Percentiles rank a stretch among this genome's conserved stretches.
phyloP scores from a whole-genome alignment of 1,284 basidiomycete species.

The Cystobasidium slooffiae region DNA sequence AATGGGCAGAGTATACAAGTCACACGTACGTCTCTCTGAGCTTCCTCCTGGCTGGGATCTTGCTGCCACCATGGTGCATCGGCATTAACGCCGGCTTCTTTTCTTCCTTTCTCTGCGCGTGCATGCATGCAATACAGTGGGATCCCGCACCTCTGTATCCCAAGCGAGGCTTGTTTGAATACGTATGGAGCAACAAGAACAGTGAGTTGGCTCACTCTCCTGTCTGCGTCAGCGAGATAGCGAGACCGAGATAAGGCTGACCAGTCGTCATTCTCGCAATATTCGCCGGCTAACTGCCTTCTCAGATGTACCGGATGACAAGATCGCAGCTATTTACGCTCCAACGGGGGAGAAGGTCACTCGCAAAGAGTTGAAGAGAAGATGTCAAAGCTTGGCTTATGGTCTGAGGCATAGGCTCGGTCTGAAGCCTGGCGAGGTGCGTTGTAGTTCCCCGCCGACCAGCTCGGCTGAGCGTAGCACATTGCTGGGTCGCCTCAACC shows the following conservation, averaged over 20 bases:
- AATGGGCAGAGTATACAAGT: constrained; percentile 38
- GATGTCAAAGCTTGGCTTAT: constrained; percentile 48
- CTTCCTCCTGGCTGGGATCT: neutral
- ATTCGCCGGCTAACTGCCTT: neutral
- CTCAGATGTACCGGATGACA: constrained; percentile 17
- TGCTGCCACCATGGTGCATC: neutral
- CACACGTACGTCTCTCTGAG: constrained; percentile 20
- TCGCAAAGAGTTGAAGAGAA: constrained; percentile 41
- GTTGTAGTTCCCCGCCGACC: too few species aligned
- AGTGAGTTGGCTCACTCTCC: constrained; percentile 21
- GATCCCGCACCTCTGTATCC: constrained; percentile 41
- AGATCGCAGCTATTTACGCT: constrained; percentile 49
- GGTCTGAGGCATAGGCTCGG: constrained; percentile 46
- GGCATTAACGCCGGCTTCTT: constrained; percentile 13
- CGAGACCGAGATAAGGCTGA: neutral
- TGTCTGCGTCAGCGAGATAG: neutral
- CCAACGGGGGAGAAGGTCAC: constrained; percentile 46
- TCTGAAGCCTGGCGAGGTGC: constrained; percentile 44
- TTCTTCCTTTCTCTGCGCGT: neutral
- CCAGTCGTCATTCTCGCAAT: too few species aligned
- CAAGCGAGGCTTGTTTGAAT: constrained; percentile 41
- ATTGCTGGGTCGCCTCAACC: neutral
- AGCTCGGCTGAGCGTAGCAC: neutral
- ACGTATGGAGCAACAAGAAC: constrained; percentile 45
- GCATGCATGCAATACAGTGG: constrained; percentile 13